These are phyloP conservation scores for Botrytis aclada DNA, from an alignment of 2,329 filamentous ascomycete species.

Conservation along the genomic window DNA sequence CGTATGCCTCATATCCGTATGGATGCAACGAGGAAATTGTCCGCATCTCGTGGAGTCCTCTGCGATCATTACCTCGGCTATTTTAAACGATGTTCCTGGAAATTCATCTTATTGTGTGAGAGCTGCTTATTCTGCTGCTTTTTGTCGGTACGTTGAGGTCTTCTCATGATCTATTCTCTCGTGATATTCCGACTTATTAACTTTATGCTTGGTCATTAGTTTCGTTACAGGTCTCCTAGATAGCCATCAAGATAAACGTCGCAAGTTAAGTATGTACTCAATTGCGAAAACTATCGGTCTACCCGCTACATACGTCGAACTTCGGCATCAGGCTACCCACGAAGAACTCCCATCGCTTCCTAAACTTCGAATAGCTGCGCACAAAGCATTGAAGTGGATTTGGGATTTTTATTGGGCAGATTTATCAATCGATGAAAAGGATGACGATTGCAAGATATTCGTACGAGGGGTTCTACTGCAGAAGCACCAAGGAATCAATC, in stretches of 20 bases:
- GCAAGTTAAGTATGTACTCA: slow-evolving; percentile 70
- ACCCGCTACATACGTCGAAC: slow-evolving; percentile 78
- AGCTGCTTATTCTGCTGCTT: slow-evolving; percentile 70
- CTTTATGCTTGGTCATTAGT: slow-evolving; percentile 40
- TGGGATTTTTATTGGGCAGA: slow-evolving; percentile 82
- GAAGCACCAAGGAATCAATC: slow-evolving; percentile 27
- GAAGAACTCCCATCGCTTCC: slow-evolving; percentile 77
- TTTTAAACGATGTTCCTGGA: slow-evolving; percentile 56
- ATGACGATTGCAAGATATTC: slow-evolving; percentile 29
- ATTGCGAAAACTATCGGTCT: slow-evolving; percentile 66
- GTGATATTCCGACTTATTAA: not conserved
- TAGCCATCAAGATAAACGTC: slow-evolving; percentile 63
- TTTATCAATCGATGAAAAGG: slow-evolving; percentile 36
- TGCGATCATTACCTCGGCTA: slow-evolving; percentile 66
- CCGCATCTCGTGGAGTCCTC: slow-evolving; percentile 80
- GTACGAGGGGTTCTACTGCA: slow-evolving; percentile 26
- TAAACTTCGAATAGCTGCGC: slow-evolving; percentile 66
- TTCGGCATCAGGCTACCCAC: slow-evolving; percentile 87
- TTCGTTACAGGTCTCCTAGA: slow-evolving; percentile 82
- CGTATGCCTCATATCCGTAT: slow-evolving; percentile 60
- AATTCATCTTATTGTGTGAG: slow-evolving; percentile 54
- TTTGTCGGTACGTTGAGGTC: slow-evolving; percentile 60
- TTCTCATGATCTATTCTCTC: not conserved
- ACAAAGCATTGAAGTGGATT: slow-evolving; percentile 75
- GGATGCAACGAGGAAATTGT: slow-evolving; percentile 71